A percentile compares a stretch with the other conserved stretches of the same genome.
Conservation (phyloP, 108 stramenopile genomes). For the Pseudonitzschia delicatissima region DNA sequence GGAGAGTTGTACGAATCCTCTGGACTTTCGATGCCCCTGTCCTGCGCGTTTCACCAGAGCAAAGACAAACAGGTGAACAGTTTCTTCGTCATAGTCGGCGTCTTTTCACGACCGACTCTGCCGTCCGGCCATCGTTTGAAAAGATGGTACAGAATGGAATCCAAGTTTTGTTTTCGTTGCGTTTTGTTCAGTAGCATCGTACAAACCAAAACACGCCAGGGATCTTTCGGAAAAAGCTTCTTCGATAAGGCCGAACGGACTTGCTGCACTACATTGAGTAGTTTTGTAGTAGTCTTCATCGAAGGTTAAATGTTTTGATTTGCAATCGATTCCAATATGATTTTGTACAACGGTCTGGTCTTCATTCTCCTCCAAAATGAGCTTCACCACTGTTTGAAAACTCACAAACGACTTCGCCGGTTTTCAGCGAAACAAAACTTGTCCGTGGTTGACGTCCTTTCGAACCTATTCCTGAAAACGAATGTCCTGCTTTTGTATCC, state of each 20-base stretch:
- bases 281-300: background rate
- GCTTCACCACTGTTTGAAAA: background rate
- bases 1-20: conserved; percentile 47
- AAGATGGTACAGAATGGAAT: conserved; percentile 33
- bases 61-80: conserved; percentile 26
- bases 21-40: conserved; percentile 32
- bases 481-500: too few species aligned
- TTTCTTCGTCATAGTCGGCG: background rate
- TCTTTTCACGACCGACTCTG: conserved; percentile 22
- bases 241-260: conserved; percentile 64
- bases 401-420: conserved; percentile 2
- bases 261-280: background rate
- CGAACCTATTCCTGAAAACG: too few species aligned
- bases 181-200: conserved; percentile 68
- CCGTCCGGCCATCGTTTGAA: conserved; percentile 59
- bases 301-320: background rate
- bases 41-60: conserved; percentile 38
- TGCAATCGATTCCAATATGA: background rate
- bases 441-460: background rate
- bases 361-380: background rate
- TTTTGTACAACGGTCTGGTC: too few species aligned
- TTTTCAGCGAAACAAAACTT: conserved; percentile 1
- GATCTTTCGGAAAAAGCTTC: conserved; percentile 60
- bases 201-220: conserved; percentile 58
- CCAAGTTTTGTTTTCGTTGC: conserved; percentile 46